Percentiles rank a stretch among this genome's conserved stretches.
These are phyloP conservation scores for Limonium bicolor DNA, from an alignment of 148 eudicot species.

Conservation along the genomic window DNA sequence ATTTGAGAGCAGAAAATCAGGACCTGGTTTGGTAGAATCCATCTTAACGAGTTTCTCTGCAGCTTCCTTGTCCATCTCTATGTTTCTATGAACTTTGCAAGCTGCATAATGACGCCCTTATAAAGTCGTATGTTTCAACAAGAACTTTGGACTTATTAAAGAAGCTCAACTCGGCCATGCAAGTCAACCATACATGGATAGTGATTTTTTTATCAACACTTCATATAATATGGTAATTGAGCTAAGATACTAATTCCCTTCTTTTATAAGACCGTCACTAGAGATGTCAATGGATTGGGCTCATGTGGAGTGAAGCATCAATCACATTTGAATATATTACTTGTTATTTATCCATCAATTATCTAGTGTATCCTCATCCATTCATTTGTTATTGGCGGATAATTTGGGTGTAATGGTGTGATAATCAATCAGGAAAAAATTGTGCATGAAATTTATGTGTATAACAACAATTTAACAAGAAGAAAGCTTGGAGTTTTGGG, in stretches of 20 bases:
- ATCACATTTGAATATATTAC: too few species aligned
- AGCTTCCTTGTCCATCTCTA: constrained; percentile 53
- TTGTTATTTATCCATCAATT: too few species aligned
- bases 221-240: constrained; percentile 39
- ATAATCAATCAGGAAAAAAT: too few species aligned
- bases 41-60: constrained; percentile 61
- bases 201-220: constrained; percentile 44
- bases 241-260: constrained; percentile 45
- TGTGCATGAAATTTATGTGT: too few species aligned
- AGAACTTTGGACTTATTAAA: constrained; percentile 46
- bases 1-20: constrained; percentile 82
- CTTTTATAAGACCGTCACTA: constrained; percentile 54
- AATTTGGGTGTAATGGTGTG: too few species aligned
- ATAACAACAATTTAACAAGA: too few species aligned
- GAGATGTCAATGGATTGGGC: too few species aligned
- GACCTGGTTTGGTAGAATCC: constrained; percentile 64
- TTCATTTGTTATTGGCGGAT: too few species aligned
- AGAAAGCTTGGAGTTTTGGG: too few species aligned
- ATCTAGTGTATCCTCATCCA: too few species aligned
- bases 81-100: constrained; percentile 56
- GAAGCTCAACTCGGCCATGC: constrained; percentile 71
- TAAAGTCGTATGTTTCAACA: constrained; percentile 34
- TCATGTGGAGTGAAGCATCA: too few species aligned
- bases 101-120: constrained; percentile 77
- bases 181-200: constrained; percentile 79